phyloP scores from a whole-genome alignment of 441 rosid species.

The Viola pubescens region DNA sequence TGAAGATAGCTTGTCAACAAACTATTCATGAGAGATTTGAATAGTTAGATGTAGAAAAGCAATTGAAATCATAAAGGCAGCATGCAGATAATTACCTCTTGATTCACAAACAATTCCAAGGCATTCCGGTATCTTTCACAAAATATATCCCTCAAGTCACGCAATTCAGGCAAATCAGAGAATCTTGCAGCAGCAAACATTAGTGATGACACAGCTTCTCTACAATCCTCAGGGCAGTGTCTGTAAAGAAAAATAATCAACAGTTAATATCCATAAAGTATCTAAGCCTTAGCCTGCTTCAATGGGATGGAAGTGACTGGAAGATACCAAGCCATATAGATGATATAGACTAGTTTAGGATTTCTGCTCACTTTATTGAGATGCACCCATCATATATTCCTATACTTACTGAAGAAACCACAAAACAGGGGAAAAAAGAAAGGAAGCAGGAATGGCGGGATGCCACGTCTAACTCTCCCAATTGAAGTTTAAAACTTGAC shows the following conservation, averaged over 20 bases:
- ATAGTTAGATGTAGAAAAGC: conserved; percentile 15
- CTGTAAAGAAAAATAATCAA: conserved; percentile 26
- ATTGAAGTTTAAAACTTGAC: no score
- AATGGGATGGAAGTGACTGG: no score
- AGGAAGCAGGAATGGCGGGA: no score
- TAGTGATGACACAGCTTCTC: conserved; percentile 71
- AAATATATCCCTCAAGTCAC: conserved; percentile 75
- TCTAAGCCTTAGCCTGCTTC: no score
- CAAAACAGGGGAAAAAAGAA: no score
- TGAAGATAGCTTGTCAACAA: conserved; percentile 49
- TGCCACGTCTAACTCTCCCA: no score
- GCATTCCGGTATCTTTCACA: conserved; percentile 68
- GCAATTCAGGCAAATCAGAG: conserved; percentile 85
- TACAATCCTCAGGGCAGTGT: conserved; percentile 84
- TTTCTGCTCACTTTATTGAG: no score
- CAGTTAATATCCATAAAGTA: neutral
- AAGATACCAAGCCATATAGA: no score
- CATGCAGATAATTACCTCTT: conserved; percentile 45
- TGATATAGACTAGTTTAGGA: no score
- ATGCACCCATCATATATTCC: no score
- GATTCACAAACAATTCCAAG: conserved; percentile 49
- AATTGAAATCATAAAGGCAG: conserved; percentile 5
- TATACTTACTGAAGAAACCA: no score
- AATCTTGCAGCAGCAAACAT: conserved; percentile 96
- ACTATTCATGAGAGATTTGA: conserved; percentile 29